phyloP scores from a whole-genome alignment of 306 rosid species.

The Vicia sativa region DNA sequence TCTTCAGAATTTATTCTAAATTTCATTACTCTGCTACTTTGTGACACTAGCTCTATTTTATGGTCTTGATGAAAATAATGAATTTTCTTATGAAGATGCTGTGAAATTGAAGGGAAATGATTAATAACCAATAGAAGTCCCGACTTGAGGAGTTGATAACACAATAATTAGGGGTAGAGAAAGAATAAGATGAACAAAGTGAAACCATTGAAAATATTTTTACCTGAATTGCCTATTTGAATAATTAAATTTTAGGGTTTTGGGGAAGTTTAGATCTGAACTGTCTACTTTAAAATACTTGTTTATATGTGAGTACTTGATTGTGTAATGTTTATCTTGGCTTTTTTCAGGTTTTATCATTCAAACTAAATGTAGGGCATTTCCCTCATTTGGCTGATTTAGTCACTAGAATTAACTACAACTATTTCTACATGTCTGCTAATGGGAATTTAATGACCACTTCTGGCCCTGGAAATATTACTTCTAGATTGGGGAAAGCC shows the following conservation, averaged over 20 bases:
- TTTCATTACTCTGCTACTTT: constrained; percentile 6
- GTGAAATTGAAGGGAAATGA: constrained; percentile 5
- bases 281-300: not conserved
- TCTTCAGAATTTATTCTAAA: constrained; percentile 32
- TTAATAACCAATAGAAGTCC: constrained; percentile 2
- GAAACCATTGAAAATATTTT: not conserved
- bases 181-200: not conserved
- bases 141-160: constrained; percentile 9
- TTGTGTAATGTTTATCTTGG: constrained; percentile 27
- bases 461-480: constrained; percentile 57
- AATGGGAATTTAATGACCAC: constrained; percentile 80
- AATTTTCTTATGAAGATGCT: constrained; percentile 7
- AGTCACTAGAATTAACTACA: constrained; percentile 92
- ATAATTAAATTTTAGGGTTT: constrained; percentile 5
- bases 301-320: constrained; percentile 10
- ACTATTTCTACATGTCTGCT: constrained; percentile 90
- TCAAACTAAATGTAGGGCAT: constrained; percentile 94
- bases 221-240: constrained; percentile 8
- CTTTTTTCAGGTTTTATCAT: constrained; percentile 80
- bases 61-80: constrained; percentile 33
- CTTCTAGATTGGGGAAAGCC: constrained; percentile 65
- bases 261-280: not conserved
- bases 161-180: constrained; percentile 24
- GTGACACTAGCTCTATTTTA: constrained; percentile 11
- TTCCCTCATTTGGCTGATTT: constrained; percentile 96